Evolutionary conservation across 257 asterid genomes (phyloP), one percentile per base, ranked within the genome.

Genomic region (Ballota nigra): DNA sequence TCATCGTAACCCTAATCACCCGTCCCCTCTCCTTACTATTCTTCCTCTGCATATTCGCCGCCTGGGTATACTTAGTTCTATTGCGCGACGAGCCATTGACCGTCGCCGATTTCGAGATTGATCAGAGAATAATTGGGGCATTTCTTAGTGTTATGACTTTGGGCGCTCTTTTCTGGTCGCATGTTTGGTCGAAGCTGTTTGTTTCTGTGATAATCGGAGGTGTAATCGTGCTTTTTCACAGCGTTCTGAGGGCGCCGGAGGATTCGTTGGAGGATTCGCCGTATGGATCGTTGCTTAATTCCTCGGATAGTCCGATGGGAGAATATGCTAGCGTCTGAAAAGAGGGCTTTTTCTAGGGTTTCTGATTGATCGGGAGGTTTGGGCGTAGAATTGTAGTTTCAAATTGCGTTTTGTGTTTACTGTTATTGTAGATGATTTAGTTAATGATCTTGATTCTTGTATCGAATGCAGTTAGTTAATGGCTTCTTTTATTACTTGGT

Each of bases 231-330:
- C 20, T 82, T 20, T 1, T 95, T 56, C 99, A 95, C 22, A 96
- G 89, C 38, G 80, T 81, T n/a, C 60, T 89, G 77, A 86, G 92
- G 87, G 91, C 92, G 78, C 96, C 97, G 13, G 96, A 81, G 80
- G 95, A 86, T 68, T 87, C 84, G 6, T 51, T 68, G 75, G 96
- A 79, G 69, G 93, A 83, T 63, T 88, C 98, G 51, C 99, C 97
- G 2, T 92, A 89, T 57, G 99, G 97, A 6, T 72, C 93, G 53
- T 78, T 95, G 89, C 89, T 95, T 11, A 86, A 87, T 73, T 92
- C 81, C 8, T 89, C 80, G 23, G 96, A 89, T 71, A 83, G 87
- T 73, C 97, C 95, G 8, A 80, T 84, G 71, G 99, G 97, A 49
- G 89, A 77, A 4, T 91, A 91, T 67, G 70, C 89, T 20, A 85